Evolutionary conservation across 306 rosid genomes (phyloP).

Genomic region (Cucumis cinereus): DNA sequence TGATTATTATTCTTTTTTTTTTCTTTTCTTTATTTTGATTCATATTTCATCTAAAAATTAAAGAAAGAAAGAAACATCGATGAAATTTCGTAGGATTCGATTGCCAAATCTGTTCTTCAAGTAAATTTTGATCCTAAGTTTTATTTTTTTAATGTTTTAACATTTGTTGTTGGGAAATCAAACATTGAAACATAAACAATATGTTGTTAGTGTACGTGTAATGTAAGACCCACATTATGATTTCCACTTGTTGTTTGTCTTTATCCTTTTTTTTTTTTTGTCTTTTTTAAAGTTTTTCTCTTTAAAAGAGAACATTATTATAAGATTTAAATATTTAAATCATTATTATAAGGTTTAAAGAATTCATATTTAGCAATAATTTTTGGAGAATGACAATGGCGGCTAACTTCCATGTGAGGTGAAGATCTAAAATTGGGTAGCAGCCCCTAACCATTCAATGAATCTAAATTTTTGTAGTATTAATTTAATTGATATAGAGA

Average conservation of each 20-base stretch:
- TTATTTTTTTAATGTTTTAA: not conserved
- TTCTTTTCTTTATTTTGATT: not conserved
- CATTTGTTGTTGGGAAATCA: not conserved
- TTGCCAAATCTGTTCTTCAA: not conserved
- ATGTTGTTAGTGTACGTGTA: not conserved
- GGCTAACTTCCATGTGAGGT: constrained; percentile 1
- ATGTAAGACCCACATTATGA: not conserved
- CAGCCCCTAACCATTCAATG: not conserved
- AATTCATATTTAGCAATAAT: not conserved
- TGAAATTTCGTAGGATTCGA: not conserved
- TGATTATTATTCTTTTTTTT: not conserved
- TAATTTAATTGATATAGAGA: not conserved
- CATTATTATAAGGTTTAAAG: not conserved
- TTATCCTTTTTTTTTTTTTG: not conserved
- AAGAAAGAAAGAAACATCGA: not conserved
- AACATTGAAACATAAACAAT: not conserved
- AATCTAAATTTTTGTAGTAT: not conserved
- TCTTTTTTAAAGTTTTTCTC: not conserved
- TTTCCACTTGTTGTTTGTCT: not conserved
- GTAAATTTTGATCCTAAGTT: not conserved
- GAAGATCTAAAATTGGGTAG: not conserved
- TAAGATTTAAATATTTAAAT: not conserved
- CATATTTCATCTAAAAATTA: not conserved
- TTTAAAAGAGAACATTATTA: not conserved
- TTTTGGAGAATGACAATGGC: constrained; percentile 1